Conservation (phyloP, 805 yeast species). For the Sugiyamaella marilandica region DNA sequence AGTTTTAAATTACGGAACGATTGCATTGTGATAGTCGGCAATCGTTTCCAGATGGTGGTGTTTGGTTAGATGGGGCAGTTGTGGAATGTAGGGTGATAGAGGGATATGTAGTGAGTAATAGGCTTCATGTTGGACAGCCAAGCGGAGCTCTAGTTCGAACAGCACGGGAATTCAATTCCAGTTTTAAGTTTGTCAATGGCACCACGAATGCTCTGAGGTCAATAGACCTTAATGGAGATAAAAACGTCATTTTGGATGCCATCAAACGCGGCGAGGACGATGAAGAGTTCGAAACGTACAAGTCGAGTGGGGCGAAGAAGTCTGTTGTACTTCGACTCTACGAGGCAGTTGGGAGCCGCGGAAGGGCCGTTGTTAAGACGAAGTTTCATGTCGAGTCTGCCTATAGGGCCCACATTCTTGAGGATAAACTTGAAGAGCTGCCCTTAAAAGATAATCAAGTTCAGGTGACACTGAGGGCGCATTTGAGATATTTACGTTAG, state of each 20-base stretch:
- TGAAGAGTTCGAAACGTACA: slow-evolving; percentile 36
- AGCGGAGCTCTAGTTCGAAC: no score
- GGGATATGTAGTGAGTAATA: no score
- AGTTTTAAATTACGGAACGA: no score
- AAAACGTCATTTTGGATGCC: slow-evolving; percentile 62
- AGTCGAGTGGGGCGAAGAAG: slow-evolving; percentile 44
- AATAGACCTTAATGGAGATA: slow-evolving; percentile 43
- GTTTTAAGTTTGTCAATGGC: no score
- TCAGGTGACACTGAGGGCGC: slow-evolving; percentile 52
- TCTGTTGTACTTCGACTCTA: slow-evolving; percentile 69
- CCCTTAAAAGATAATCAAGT: slow-evolving; percentile 11
- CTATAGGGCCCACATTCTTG: slow-evolving; percentile 35
- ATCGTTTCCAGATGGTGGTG: no score
- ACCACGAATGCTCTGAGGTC: no score
- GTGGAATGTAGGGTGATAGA: no score
- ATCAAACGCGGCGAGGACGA: slow-evolving; percentile 88
- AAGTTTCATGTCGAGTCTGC: slow-evolving; percentile 50
- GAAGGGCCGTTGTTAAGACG: slow-evolving; percentile 49
- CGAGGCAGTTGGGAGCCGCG: slow-evolving; percentile 81
- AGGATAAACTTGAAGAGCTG: slow-evolving; percentile 20
- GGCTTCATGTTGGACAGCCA: no score
- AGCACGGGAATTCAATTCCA: no score
- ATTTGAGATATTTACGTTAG: slow-evolving; percentile 45
- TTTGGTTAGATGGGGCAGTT: no score
- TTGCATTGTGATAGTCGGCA: no score